phyloP scores from a whole-genome alignment of 2,329 filamentous ascomycete genomes.

The Nothophaeocryptopus gaeumannii region DNA sequence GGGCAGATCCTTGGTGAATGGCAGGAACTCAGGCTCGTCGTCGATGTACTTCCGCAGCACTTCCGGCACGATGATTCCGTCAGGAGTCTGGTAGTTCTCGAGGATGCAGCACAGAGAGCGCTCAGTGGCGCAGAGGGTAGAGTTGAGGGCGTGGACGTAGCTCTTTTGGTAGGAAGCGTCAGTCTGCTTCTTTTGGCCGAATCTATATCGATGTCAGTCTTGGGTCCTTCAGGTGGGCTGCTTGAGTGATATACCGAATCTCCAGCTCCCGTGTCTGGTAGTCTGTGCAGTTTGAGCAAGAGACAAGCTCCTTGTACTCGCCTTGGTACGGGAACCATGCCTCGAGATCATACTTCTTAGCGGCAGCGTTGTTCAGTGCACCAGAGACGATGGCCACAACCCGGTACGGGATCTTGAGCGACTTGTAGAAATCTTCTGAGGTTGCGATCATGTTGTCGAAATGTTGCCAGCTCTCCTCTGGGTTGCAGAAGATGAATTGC shows the following conservation, averaged over 20 bases:
- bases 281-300: slow-evolving; percentile 96
- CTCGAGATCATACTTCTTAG: slow-evolving; percentile 95
- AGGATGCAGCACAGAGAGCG: slow-evolving; percentile 89
- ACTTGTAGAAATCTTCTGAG: slow-evolving; percentile 94
- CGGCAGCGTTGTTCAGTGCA: slow-evolving; percentile 81
- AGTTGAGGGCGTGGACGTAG: slow-evolving; percentile 91
- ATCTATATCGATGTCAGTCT: slow-evolving; percentile 37
- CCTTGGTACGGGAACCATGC: slow-evolving; percentile 95
- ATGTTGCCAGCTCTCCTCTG: slow-evolving; percentile 86
- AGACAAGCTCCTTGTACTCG: slow-evolving; percentile 97
- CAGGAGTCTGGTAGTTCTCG: slow-evolving; percentile 93
- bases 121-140: slow-evolving; percentile 85
- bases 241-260: slow-evolving; percentile 56
- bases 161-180: slow-evolving; percentile 74
- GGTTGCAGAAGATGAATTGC: slow-evolving; percentile 77
- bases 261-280: slow-evolving; percentile 94
- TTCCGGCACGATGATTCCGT: slow-evolving; percentile 77
- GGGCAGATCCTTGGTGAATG: slow-evolving; percentile 79
- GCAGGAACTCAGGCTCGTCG: slow-evolving; percentile 82
- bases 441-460: slow-evolving; percentile 90
- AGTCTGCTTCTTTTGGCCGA: slow-evolving; percentile 80
- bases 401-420: slow-evolving; percentile 82
- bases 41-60: slow-evolving; percentile 86
- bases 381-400: slow-evolving; percentile 95
- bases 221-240: slow-evolving; percentile 2